A percentile compares a stretch with the other conserved stretches of the same genome.
These are phyloP conservation scores for Microstegium vimineum DNA, from an alignment of 176 grass and related monocot genomes.

Conservation along the genomic window DNA sequence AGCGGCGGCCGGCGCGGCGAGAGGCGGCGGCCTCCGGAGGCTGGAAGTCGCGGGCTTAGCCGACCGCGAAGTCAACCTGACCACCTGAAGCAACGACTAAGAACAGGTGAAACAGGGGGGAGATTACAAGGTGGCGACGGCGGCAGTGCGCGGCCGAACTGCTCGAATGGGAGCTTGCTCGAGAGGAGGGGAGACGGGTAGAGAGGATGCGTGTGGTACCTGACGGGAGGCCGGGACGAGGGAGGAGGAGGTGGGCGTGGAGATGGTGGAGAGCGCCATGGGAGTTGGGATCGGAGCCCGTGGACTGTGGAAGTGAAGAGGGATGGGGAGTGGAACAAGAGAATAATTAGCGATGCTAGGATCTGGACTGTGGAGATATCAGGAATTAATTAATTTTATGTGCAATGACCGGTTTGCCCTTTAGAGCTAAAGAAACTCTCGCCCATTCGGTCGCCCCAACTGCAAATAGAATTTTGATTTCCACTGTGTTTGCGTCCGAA, in stretches of 20 bases:
- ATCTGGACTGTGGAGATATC: neutral
- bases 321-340: neutral
- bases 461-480: fast-evolving
- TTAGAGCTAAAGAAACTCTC: neutral
- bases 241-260: slow-evolving; percentile 25
- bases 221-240: slow-evolving; percentile 24
- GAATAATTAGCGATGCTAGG: neutral
- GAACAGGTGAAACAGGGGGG: neutral
- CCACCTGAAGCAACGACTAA: slow-evolving; percentile 34
- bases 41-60: neutral
- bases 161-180: slow-evolving; percentile 15
- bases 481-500: too few species aligned
- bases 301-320: neutral
- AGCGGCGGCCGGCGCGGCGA: slow-evolving; percentile 9
- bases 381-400: neutral
- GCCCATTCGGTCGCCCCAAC: too few species aligned
- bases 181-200: neutral
- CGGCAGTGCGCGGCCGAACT: neutral
- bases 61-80: slow-evolving; percentile 26
- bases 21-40: slow-evolving; percentile 20
- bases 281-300: slow-evolving; percentile 32
- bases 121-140: neutral
- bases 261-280: slow-evolving; percentile 56
- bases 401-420: slow-evolving; percentile 14
- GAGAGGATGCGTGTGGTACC: slow-evolving; percentile 20